A percentile compares a stretch with the other conserved stretches of the same genome.
phyloP scores from a whole-genome alignment of 2,329 filamentous ascomycete genomes.

The Pseudocercospora pini-densiflorae region DNA sequence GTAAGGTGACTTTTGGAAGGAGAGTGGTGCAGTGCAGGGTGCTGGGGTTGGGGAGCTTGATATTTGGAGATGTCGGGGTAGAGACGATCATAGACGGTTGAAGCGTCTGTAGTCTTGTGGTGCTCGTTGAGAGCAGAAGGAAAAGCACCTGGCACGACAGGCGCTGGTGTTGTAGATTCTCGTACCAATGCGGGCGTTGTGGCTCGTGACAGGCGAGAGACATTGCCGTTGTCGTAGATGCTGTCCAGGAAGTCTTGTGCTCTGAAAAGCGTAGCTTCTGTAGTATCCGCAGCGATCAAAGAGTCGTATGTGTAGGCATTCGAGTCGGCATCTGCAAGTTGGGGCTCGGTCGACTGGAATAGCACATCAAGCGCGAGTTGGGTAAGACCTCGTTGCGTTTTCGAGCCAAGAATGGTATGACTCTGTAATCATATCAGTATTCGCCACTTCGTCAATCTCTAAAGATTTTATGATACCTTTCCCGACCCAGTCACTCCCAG shows the following conservation, averaged over 20 bases:
- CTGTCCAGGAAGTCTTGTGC: constrained; percentile 79
- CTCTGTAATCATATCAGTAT: constrained; percentile 61
- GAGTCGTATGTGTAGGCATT: constrained; percentile 71
- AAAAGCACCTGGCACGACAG: constrained; percentile 35
- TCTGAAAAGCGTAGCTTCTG: constrained; percentile 76
- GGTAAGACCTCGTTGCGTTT: constrained; percentile 82
- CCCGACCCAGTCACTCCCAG: constrained; percentile 94
- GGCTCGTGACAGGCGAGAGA: constrained; percentile 48
- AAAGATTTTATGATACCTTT: constrained; percentile 65
- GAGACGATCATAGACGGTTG: constrained; percentile 37
- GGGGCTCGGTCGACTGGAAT: constrained; percentile 77
- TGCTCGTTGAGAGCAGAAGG: constrained; percentile 26
- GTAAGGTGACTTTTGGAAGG: constrained; percentile 29
- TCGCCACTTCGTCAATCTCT: background rate
- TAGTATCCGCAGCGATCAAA: constrained; percentile 75
- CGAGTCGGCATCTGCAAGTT: constrained; percentile 65
- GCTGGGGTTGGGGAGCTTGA: constrained; percentile 22
- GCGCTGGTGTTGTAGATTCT: constrained; percentile 29
- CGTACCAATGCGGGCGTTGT: constrained; percentile 54
- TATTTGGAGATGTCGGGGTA: constrained; percentile 38
- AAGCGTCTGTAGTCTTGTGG: constrained; percentile 27
- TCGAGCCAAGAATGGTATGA: constrained; percentile 92
- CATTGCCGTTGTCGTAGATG: constrained; percentile 70
- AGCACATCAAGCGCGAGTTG: constrained; percentile 90
- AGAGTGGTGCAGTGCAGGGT: constrained; percentile 20